Evolutionary conservation across 202 grass and related monocot species (phyloP).

Genomic region (Zizania palustris): DNA sequence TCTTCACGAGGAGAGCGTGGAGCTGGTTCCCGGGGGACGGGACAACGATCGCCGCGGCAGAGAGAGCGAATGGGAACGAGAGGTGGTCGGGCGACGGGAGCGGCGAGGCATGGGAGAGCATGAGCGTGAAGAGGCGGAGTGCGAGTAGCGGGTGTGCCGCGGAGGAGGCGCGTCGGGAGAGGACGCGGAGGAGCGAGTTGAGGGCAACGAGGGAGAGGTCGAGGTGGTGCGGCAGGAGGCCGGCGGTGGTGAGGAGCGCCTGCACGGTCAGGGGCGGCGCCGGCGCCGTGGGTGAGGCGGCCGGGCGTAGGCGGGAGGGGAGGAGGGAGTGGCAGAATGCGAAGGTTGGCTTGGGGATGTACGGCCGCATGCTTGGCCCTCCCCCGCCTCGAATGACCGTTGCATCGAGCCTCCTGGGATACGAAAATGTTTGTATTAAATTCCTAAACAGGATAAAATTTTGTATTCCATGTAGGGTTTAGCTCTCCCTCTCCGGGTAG

Average conservation of each 20-base stretch:
- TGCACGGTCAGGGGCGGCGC: conserved; percentile 51
- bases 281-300: not conserved
- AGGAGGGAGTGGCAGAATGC: conserved; percentile 49
- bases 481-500: too few species aligned
- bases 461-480: too few species aligned
- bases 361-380: conserved; percentile 42
- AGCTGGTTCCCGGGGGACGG: conserved; percentile 51
- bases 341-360: conserved; percentile 54
- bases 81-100: conserved; percentile 69
- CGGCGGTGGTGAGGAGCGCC: conserved; percentile 66
- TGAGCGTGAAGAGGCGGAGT: conserved; percentile 58
- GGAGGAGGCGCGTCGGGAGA: conserved; percentile 56
- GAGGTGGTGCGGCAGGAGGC: conserved; percentile 49
- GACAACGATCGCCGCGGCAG: conserved; percentile 43
- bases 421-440: too few species aligned
- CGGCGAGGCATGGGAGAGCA: conserved; percentile 57
- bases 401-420: too few species aligned
- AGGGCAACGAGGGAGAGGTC: conserved; percentile 64
- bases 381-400: not conserved
- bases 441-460: too few species aligned
- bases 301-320: conserved; percentile 48
- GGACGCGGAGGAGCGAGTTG: conserved; percentile 60
- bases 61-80: conserved; percentile 83
- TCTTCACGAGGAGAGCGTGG: conserved; percentile 27
- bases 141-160: conserved; percentile 49